Conservation (phyloP, 495 filamentous ascomycete genomes). For the Daldinia bambusicola region DNA sequence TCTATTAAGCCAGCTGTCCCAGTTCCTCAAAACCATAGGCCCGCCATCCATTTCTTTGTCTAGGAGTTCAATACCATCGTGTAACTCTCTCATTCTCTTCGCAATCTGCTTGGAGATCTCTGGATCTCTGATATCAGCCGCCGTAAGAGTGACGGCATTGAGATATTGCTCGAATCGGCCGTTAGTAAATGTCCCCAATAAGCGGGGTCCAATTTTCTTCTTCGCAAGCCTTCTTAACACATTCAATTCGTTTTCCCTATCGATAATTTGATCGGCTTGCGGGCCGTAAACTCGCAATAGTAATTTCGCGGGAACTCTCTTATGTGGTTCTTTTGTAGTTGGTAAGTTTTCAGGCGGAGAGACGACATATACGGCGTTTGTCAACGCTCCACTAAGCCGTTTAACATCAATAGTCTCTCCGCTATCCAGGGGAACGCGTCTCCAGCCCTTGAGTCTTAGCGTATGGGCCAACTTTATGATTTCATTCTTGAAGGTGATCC, state of each 20-base stretch:
- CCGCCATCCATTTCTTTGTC: conserved; percentile 79
- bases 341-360: conserved; percentile 74
- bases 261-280: conserved; percentile 94
- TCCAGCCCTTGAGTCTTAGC: conserved; percentile 88
- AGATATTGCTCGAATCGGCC: conserved; percentile 97
- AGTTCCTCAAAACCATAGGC: conserved; percentile 87
- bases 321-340: conserved; percentile 48
- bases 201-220: conserved; percentile 90
- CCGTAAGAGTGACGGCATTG: conserved; percentile 80
- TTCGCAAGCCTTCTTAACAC: conserved; percentile 87
- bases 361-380: conserved; percentile 96
- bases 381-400: conserved; percentile 91
- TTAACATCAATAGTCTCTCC: conserved; percentile 78
- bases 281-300: conserved; percentile 94
- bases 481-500: conserved; percentile 86
- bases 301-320: conserved; percentile 69
- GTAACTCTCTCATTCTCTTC: conserved; percentile 97
- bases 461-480: conserved; percentile 91
- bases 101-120: conserved; percentile 92
- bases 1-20: conserved; percentile 92
- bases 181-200: conserved; percentile 94
- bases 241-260: conserved; percentile 87
- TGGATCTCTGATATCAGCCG: conserved; percentile 78
- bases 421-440: conserved; percentile 73
- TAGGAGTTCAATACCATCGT: conserved; percentile 90